Base-by-base conservation (phyloP, 176 grass and related monocot genomes). In the Alloteropsis semialata region DNA sequence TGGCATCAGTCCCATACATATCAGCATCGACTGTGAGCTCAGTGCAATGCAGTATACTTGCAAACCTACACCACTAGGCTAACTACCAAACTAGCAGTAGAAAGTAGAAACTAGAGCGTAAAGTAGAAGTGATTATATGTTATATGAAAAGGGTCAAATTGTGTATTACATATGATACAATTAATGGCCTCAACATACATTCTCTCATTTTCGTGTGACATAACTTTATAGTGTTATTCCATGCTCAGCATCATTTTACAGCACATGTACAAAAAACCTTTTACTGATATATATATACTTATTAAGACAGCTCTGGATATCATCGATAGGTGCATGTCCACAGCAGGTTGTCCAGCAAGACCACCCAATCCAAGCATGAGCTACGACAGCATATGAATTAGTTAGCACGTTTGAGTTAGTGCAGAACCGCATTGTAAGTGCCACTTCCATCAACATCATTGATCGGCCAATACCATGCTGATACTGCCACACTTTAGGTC, bases 211-310 rank as follows among this genome's bases (percentile, higher is more conserved):
- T 75, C 44, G 50, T 24, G 2, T 75, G 43, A 63, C 27, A 81
- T 81, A 72, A 49, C 45, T 65, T 86, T 77, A 66, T 50, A 28
- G 43, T 27, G 5, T 36, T 56, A 70, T 39, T 76, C 45, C 63
- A 27, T 65, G 82, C 32, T 76, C 46, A 64, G 34, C 48, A 56
- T 19, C 56, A 86, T 41, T 78, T 33, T 56, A 59, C 79, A 77
- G 8, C 65, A 63, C 73, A 78, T 46, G 12, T 64, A 45, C 32
- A 74, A 45, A 64, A n/a, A 66, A 46, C 5, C 28, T 44, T 46
- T 54, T 53, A 74, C 76, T 34, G 33, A 30, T 74, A 83, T 86
- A n/a, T n/a, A n/a, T n/a, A 22, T 28, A 82, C 73, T 8, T 57
- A 3, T 8, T 13, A 28, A 58, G 2, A 57, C 36, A 77, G 44